Percentiles rank a stretch among this genome's conserved stretches.
Conservation (phyloP, 768 basidiomycete genomes). For the Termitomyces titanicus region DNA sequence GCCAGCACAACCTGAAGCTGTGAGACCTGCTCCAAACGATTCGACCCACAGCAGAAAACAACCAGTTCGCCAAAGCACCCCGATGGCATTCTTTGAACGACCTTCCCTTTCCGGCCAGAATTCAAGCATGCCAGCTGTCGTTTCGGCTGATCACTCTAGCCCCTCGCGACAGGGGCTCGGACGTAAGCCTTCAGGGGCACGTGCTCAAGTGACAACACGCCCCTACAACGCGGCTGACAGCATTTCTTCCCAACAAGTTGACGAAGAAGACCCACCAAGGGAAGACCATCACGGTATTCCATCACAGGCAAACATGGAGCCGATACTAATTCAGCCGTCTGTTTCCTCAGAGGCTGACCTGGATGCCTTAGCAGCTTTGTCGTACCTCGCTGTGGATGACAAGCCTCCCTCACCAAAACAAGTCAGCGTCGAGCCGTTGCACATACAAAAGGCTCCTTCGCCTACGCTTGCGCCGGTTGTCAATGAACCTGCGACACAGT, state of each 20-base stretch:
- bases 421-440: slow-evolving; percentile 31
- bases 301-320: slow-evolving; percentile 7
- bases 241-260: slow-evolving; percentile 33
- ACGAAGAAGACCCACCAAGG: slow-evolving; percentile 27
- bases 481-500: slow-evolving; percentile 31
- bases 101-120: slow-evolving; percentile 15
- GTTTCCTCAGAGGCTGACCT: slow-evolving; percentile 43
- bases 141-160: slow-evolving; percentile 26
- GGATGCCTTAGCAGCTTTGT: slow-evolving; percentile 77
- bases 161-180: slow-evolving; percentile 41
- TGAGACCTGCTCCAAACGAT: slow-evolving; percentile 9
- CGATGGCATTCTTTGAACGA: slow-evolving; percentile 34
- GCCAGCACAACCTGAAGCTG: slow-evolving; percentile 1
- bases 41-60: slow-evolving; percentile 12
- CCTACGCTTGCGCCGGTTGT: slow-evolving; percentile 22
- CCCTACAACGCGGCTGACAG: slow-evolving; percentile 36
- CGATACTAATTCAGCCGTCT: slow-evolving; percentile 6
- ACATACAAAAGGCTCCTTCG: slow-evolving; percentile 26
- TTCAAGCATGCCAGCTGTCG: slow-evolving; percentile 16
- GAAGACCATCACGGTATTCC: slow-evolving; percentile 16
- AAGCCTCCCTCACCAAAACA: slow-evolving; percentile 27
- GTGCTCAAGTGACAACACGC: slow-evolving; percentile 54
- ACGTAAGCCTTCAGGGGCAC: slow-evolving; percentile 82
- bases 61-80: slow-evolving; percentile 31
- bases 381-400: slow-evolving; percentile 59